Evolutionary conservation across 2,329 filamentous ascomycete species (phyloP).

Genomic region (Cytospora piceicola): DNA sequence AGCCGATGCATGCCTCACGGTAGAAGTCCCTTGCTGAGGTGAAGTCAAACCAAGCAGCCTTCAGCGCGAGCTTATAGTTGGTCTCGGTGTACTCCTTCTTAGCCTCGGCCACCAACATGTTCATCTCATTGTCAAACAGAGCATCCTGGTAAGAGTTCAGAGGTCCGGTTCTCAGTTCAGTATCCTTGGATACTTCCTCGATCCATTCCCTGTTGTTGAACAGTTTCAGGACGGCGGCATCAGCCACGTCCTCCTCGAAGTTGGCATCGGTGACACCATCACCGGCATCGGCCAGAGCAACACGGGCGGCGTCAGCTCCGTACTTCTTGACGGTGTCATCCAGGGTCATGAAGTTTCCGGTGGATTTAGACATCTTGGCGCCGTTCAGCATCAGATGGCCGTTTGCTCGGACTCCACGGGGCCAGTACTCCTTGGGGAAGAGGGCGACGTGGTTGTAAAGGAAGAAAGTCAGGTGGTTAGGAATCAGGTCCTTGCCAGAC

Average conservation of each 20-base stretch:
- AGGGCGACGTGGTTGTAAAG: conserved; percentile 92
- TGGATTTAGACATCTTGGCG: conserved; percentile 98
- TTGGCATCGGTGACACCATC: conserved; percentile 96
- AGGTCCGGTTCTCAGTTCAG: conserved; percentile 74
- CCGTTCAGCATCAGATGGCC: conserved; percentile 94
- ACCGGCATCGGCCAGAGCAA: conserved; percentile 68
- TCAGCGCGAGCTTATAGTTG: conserved; percentile 84
- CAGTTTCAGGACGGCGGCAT: conserved; percentile 86
- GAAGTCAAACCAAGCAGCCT: conserved; percentile 88
- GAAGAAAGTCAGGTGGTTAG: conserved; percentile 94
- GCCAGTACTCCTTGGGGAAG: conserved; percentile 89
- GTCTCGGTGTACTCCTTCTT: conserved; percentile 77
- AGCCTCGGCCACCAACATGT: conserved; percentile 77
- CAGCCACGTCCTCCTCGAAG: conserved; percentile 93
- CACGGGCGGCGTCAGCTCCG: conserved; percentile 75
- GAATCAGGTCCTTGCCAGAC: conserved; percentile 90
- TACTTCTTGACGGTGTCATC: conserved; percentile 87
- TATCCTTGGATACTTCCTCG: conserved; percentile 77
- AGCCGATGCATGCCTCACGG: conserved; percentile 77
- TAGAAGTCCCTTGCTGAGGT: conserved; percentile 87
- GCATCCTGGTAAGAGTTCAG: conserved; percentile 81
- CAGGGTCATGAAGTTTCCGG: conserved; percentile 95
- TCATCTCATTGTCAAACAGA: conserved; percentile 93
- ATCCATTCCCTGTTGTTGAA: conserved; percentile 85
- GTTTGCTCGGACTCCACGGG: conserved; percentile 81